A percentile compares a stretch with the other conserved stretches of the same genome.
phyloP scores from a whole-genome alignment of 345 rosid genomes.

The Lepidium africanum region DNA sequence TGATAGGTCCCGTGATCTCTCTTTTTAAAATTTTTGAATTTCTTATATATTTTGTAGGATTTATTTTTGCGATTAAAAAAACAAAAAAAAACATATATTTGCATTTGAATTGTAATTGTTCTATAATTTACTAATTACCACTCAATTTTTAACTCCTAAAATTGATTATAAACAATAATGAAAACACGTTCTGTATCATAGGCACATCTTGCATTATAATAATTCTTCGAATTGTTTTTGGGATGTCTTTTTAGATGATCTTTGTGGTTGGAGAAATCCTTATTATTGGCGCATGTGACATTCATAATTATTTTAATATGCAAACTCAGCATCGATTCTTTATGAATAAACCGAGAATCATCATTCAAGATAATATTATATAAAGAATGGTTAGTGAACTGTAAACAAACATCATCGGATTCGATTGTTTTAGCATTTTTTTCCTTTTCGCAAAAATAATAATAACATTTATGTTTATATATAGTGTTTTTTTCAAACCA shows the following conservation, averaged over 20 bases:
- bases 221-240: background rate
- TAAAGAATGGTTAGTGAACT: too few relatives aligned
- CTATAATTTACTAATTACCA: background rate
- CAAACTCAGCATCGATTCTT: background rate
- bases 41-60: background rate
- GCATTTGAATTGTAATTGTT: background rate
- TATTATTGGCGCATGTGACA: conserved; percentile 1
- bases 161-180: background rate
- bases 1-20: background rate
- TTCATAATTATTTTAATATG: background rate
- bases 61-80: background rate
- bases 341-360: background rate
- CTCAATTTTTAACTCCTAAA: background rate
- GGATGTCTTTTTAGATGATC: background rate
- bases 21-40: background rate
- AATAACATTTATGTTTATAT: too few relatives aligned
- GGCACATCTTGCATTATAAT: background rate
- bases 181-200: background rate
- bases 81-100: background rate
- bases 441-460: too few relatives aligned
- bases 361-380: background rate
- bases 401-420: too few relatives aligned
- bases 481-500: too few relatives aligned
- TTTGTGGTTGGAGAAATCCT: background rate
- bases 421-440: too few relatives aligned